Base-by-base conservation (phyloP, 2,329 filamentous ascomycete genomes). In the Berkeleyomyces basicola region DNA sequence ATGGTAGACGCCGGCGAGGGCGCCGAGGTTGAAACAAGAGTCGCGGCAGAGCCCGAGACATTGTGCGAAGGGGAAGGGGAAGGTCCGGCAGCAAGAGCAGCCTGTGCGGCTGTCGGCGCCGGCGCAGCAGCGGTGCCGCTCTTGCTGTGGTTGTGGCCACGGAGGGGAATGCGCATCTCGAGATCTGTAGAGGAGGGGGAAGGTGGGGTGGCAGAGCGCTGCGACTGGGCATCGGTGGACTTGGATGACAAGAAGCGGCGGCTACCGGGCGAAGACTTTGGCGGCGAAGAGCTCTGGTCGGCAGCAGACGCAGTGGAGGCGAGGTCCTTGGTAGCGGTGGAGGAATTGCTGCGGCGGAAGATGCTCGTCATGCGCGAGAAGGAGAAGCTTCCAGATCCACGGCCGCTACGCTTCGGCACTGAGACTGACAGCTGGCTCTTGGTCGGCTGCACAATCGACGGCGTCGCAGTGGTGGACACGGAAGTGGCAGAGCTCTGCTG, bases 151-250 rank as follows among this genome's bases (percentile, higher is more conserved):
- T 65, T 62, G 51, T 65, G 62, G 61, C 67, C 63, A 37, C 65
- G 69, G 11, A 69, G 65, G 9, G 70, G 66, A 47, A 71, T 67
- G 9, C 72, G 69, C 73, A 76, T 76, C 64, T 76, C 75, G 57
- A 78, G 69, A 39, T 53, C 36, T 3, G 74, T 73, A 23, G 76
- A 77, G 53, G 72, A 71, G 4, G 79, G 79, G 23, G 79, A 81
- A 1, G 78, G 77, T 4, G 79, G 78, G 6, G 77, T 76, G 66
- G 75, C 77, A 16, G 77, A 77, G 59, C 76, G 76, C 23, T 74
- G 77, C 10, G 75, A 77, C 49, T 53, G 49, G 31, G 9, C 9
- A 47, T 71, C 72, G 16, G 75, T 74, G 55, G 77, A 76, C 59
- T 74, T 74, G 66, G 75, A 72, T 71, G 77, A 72, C 2, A 78